Conservation (phyloP, 352 stramenopile genomes). For the Pythium dissotocum region DNA sequence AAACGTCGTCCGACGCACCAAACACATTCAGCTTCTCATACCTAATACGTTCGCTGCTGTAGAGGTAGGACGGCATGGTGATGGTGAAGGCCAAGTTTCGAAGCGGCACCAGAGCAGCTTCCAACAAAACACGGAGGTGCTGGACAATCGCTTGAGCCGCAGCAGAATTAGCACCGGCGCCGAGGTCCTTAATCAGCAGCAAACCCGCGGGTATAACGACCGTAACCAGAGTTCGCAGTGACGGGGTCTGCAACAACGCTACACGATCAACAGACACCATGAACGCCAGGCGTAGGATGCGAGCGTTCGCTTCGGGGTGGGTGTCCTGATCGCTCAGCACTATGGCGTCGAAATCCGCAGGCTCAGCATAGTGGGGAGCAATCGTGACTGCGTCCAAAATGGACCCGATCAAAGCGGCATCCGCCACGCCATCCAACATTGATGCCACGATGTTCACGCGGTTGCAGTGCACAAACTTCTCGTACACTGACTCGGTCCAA, state of each 20-base stretch:
- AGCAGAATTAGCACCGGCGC: not conserved
- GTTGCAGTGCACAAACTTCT: constrained; percentile 1
- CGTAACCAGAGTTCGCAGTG: not conserved
- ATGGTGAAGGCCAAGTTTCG: not conserved
- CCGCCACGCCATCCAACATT: constrained; percentile 12
- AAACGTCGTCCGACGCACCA: not conserved
- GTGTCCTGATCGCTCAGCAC: not conserved
- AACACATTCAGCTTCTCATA: not conserved
- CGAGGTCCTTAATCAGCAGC: constrained; percentile 1
- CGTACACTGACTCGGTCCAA: not conserved
- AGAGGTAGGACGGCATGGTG: not conserved
- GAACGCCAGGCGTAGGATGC: constrained; percentile 1
- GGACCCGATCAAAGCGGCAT: not conserved
- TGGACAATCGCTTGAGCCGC: not conserved
- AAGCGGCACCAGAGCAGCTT: not conserved
- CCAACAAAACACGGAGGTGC: not conserved
- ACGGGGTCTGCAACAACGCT: not conserved
- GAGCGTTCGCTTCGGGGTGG: not conserved
- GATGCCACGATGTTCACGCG: constrained; percentile 8
- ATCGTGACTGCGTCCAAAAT: constrained; percentile 3
- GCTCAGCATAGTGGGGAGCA: not conserved
- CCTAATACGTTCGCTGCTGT: not conserved
- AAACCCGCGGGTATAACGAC: not conserved
- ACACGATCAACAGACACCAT: constrained; percentile 8
- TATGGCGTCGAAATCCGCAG: not conserved